Percentiles rank a stretch among this genome's conserved stretches.
phyloP scores from a whole-genome alignment of 805 yeast genomes.

The Ogataea nonfermentans region DNA sequence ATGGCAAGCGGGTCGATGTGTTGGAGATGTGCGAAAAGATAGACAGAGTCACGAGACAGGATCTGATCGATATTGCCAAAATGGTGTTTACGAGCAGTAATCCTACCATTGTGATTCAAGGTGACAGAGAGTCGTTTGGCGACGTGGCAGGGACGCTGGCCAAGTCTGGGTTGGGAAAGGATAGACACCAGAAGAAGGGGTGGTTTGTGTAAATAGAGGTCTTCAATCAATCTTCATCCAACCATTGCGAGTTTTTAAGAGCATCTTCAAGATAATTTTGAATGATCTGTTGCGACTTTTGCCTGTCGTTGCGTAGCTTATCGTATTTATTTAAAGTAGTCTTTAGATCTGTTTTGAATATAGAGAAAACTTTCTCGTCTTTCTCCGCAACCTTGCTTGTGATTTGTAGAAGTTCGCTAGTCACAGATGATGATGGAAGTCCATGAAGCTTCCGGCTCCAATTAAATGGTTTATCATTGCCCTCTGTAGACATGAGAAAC shows the following conservation, averaged over 20 bases:
- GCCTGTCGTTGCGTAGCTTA: constrained; percentile 4
- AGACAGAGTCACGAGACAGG: constrained; percentile 61
- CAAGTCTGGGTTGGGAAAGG: constrained; percentile 69
- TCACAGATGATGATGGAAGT: constrained; percentile 11
- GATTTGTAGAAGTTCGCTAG: constrained; percentile 6
- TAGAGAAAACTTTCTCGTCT: constrained; percentile 17
- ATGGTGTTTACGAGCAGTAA: constrained; percentile 68
- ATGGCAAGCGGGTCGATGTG: constrained; percentile 70
- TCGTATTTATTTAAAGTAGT: constrained; percentile 16
- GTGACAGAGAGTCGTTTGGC: constrained; percentile 81
- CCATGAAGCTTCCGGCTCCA: constrained; percentile 20
- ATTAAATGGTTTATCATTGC: background rate
- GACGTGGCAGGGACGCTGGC: constrained; percentile 67
- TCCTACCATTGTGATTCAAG: constrained; percentile 90
- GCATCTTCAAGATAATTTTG: constrained; percentile 5
- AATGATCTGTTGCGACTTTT: constrained; percentile 2
- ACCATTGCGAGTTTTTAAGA: constrained; percentile 17
- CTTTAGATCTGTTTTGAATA: constrained; percentile 19
- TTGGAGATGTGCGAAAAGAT: constrained; percentile 80
- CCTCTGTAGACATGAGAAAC: constrained; percentile 1
- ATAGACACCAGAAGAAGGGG: constrained; percentile 18
- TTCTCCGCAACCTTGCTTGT: constrained; percentile 15
- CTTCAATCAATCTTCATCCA: constrained; percentile 13
- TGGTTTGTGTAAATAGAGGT: constrained; percentile 21
- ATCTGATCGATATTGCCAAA: constrained; percentile 71